Evolutionary conservation across 2,329 filamentous ascomycete species (phyloP).

Genomic region (Colletotrichum eleusines): DNA sequence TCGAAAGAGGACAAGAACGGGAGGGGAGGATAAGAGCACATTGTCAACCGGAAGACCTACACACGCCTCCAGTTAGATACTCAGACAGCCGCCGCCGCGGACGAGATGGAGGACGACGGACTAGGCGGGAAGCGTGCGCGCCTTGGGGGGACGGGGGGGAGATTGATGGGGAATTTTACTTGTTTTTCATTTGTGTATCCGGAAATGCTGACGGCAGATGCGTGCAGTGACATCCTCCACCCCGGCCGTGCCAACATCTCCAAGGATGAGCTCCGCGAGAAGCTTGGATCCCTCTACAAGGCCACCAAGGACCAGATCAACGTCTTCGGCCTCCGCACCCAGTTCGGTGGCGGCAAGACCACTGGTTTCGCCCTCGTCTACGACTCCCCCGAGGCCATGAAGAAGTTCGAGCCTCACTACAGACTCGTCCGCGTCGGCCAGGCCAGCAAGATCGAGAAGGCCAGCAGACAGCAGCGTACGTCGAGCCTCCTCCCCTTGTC

Average conservation of each 20-base stretch:
- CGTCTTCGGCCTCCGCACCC: constrained; percentile 98
- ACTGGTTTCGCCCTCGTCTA: constrained; percentile 99
- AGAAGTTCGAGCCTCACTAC: constrained; percentile 99
- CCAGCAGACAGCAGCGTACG: constrained; percentile 99
- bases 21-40: background rate
- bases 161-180: background rate
- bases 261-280: constrained; percentile 97
- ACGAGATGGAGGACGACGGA: background rate
- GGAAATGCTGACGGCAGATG: constrained; percentile 30
- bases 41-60: constrained; percentile 1
- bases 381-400: constrained; percentile 97
- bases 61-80: background rate
- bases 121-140: background rate
- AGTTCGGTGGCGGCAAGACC: constrained; percentile 99
- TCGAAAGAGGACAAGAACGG: background rate
- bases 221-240: constrained; percentile 95
- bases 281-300: constrained; percentile 98
- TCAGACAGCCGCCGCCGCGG: background rate
- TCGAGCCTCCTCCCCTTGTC: constrained; percentile 53
- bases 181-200: background rate
- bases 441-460: constrained; percentile 95
- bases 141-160: too few relatives aligned
- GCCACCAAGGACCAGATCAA: constrained; percentile 96
- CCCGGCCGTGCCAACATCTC: constrained; percentile 98
- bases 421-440: constrained; percentile 93